Base-by-base conservation (phyloP, 441 rosid species). In the Hura crepitans region DNA sequence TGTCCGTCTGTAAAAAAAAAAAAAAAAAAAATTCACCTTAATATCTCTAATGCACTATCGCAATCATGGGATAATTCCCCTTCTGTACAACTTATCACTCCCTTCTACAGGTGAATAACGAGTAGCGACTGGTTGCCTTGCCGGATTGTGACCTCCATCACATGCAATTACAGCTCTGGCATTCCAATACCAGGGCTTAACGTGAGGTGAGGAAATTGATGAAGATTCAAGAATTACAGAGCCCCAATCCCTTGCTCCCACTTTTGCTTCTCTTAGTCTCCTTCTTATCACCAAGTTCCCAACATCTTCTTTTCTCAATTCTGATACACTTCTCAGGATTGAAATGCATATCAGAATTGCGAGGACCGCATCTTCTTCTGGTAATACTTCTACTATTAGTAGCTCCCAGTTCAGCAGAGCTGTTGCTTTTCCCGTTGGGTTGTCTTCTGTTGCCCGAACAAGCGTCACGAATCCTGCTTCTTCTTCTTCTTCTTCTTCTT, bases 351-450 rank as follows among this genome's bases (percentile, higher is more conserved):
- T 68, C 22, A 89, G 79, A 20, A 91, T 84, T 43, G 80, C 81
- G 13, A 93, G 78, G 43, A 85, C 85, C 4, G 86, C 89, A 1
- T 91, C 97, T 69, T 93, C 98, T 71, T 91, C 97, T 0, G 96
- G 95, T 22, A 75, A 65, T 54, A 86, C 45, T 42, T 91, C 98
- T 0, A 87, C 75, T 1, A 86, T 84, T 63, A 82, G 64, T 28
- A 88, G 81, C 79, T 86, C 91, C 97, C 96, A 93, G 35, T 93
- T 88, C 25, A 91, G 75, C 15, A 93, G 80, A 49, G 93, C 97
- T 0, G 98, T 89, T 4, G 91, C 95, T 78, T 72, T 87, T 72
- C 90, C 95, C 0, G 59, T 75, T 9, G 81, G 89, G 75, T 89
- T 81, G 25, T 91, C 92, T 43, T 88, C 92, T 0, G 86, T 75